Conservation (phyloP, 164 flowering plant species). For the Chimonanthus praecox region DNA sequence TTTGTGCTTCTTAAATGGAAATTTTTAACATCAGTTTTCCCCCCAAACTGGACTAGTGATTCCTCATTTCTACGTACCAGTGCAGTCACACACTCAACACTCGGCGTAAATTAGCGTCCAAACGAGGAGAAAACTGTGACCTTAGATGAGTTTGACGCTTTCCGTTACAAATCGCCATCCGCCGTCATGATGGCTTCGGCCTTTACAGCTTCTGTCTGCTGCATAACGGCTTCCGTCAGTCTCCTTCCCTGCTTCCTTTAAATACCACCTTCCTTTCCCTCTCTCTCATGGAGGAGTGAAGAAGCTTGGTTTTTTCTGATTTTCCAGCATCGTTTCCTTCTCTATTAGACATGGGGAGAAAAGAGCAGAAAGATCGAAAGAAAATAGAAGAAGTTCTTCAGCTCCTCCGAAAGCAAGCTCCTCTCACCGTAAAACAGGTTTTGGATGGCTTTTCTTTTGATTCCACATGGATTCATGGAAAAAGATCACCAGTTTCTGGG, state of each 20-base stretch:
- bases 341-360: conserved; percentile 54
- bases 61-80: no score
- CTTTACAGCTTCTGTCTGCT: background rate
- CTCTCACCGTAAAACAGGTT: conserved; percentile 80
- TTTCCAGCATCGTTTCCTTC: conserved; percentile 2
- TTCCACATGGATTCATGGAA: background rate
- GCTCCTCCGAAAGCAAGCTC: conserved; percentile 62
- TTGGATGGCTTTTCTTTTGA: background rate
- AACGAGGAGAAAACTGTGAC: background rate
- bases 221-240: conserved; percentile 25
- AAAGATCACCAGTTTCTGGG: no score
- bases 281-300: conserved; percentile 3
- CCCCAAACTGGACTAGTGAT: no score
- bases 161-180: conserved; percentile 13
- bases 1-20: no score
- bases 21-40: no score
- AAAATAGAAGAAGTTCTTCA: conserved; percentile 66
- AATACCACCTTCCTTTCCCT: conserved; percentile 2
- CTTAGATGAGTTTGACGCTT: background rate
- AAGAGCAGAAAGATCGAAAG: conserved; percentile 30
- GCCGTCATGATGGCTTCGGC: conserved; percentile 6
- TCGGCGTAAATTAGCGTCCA: background rate
- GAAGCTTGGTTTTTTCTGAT: background rate
- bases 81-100: background rate
- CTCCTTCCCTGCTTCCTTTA: background rate